Evolutionary conservation across 2,329 filamentous ascomycete genomes (phyloP), one percentile per base, ranked within the genome.

Genomic region (Diaporthe batatas): DNA sequence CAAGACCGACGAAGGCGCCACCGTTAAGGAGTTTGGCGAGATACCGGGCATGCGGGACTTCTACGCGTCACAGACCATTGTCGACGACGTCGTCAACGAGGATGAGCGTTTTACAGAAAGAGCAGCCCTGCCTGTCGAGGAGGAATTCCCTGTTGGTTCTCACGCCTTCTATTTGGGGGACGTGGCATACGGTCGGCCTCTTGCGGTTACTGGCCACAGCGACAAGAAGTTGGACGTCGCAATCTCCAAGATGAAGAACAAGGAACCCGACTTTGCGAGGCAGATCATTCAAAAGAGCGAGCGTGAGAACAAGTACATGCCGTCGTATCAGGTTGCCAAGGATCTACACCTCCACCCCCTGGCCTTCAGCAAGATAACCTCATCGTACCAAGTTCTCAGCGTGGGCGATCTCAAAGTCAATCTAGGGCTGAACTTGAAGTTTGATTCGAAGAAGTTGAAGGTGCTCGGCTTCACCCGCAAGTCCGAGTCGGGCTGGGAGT

Each of bases 381-480:
- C 96, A 1, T 95, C 96, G 0, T 98, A 97, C 82, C 93, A 92
- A 70, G 93, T 99, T 72, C 90, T 91, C 72, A 89, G 84, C 23
- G 91, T 96, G 5, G 94, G 94, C 72, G 94, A 93, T 32, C 86
- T 95, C 73, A 93, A 94, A 77, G 88, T 98, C 75, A 99, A 99
- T 78, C 86, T 99, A 32, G 96, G 96, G 0, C 87, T 99, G 74
- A 99, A 99, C 79, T 88, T 99, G 76, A 99, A 99, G 82, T 99
- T 99, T 74, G 96, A 99, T 81, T 94, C 91, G 2, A 96, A 94
- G 84, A 98, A 98, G 83, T 89, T 95, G 77, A 99, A 99, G 84
- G 96, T 99, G 8, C 85, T 99, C 42, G 96, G 96, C 0, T 99
- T 98, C 82, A 98, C 96, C 32, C 93, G 95, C 77, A 96, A 96